Percentiles rank a stretch among this genome's conserved stretches.
Evolutionary conservation across 2,329 filamentous ascomycete genomes (phyloP).

Genomic region (Microdochium nivale): DNA sequence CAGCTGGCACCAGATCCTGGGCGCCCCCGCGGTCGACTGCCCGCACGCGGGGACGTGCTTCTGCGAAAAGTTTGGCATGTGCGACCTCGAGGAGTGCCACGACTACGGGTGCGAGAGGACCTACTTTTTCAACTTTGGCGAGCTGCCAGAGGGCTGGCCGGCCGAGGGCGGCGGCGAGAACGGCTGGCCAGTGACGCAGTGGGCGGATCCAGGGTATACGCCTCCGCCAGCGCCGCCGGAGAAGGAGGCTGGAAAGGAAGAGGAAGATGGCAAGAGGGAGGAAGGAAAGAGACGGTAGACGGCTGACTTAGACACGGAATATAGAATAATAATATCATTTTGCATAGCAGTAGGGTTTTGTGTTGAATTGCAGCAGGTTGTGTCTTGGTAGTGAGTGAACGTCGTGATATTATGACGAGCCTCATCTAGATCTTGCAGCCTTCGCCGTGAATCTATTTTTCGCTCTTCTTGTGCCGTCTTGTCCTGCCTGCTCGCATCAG

Average conservation of each 20-base stretch:
- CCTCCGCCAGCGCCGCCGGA: not conserved
- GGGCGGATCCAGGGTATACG: slow-evolving; percentile 1
- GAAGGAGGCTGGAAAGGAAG: not conserved
- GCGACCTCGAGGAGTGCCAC: slow-evolving; percentile 18
- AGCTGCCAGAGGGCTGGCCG: slow-evolving; percentile 6
- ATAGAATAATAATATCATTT: too few relatives aligned
- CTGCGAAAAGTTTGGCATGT: slow-evolving; percentile 48
- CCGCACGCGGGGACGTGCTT: slow-evolving; percentile 44
- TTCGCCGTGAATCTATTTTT: too few relatives aligned
- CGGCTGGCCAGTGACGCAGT: slow-evolving; percentile 5
- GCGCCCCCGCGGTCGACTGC: slow-evolving; percentile 35
- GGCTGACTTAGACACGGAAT: too few relatives aligned
- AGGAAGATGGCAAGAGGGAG: not conserved
- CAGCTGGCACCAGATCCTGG: slow-evolving; percentile 35
- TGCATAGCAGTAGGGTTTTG: too few relatives aligned
- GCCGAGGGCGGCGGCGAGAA: slow-evolving; percentile 4
- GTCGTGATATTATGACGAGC: too few relatives aligned
- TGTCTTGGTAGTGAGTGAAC: too few relatives aligned
- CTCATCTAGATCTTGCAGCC: too few relatives aligned
- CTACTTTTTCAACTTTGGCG: slow-evolving; percentile 23
- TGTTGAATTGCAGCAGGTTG: too few relatives aligned
- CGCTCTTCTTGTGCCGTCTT: too few relatives aligned
- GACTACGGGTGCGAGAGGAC: slow-evolving; percentile 34
- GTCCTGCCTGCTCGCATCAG: too few relatives aligned
- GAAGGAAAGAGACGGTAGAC: too few relatives aligned